phyloP scores from a whole-genome alignment of 208 protist genomes.

The Trypanosoma boissoni region DNA sequence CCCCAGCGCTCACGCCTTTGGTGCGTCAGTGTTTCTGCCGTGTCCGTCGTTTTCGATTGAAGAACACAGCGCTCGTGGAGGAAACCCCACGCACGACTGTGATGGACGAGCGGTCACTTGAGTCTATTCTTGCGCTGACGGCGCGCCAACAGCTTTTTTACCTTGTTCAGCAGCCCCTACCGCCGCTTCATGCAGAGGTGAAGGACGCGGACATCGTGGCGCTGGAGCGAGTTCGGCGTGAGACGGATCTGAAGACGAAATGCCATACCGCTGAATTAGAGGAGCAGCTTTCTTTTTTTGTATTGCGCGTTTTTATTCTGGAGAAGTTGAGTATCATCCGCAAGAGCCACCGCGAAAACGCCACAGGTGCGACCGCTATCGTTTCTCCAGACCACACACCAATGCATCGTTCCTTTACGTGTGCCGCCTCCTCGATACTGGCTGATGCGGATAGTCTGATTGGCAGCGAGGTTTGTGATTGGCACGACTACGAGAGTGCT shows the following conservation, averaged over 20 bases:
- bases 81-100: not conserved
- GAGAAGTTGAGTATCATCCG: conserved; percentile 59
- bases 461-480: conserved; percentile 16
- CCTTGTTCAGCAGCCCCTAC: conserved; percentile 25
- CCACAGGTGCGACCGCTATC: not conserved
- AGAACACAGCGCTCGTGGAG: not conserved
- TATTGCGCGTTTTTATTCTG: conserved; percentile 57
- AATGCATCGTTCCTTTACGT: conserved; percentile 8
- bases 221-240: conserved; percentile 10
- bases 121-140: conserved; percentile 22
- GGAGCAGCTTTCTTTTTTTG: conserved; percentile 42
- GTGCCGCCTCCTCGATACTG: conserved; percentile 16
- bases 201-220: conserved; percentile 11
- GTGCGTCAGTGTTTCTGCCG: conserved; percentile 50
- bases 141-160: conserved; percentile 33
- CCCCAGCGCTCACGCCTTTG: conserved; percentile 32
- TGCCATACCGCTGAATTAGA: conserved; percentile 23
- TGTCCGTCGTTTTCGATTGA: conserved; percentile 25
- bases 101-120: conserved; percentile 18
- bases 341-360: conserved; percentile 18
- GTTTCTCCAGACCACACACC: conserved; percentile 16
- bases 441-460: conserved; percentile 34
- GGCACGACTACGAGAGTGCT: conserved; percentile 19
- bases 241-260: conserved; percentile 9
- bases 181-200: conserved; percentile 2